A percentile compares a stretch with the other conserved stretches of the same genome.
Evolutionary conservation across 2,329 filamentous ascomycete genomes (phyloP).

Genomic region (Colletotrichum eremochloae): DNA sequence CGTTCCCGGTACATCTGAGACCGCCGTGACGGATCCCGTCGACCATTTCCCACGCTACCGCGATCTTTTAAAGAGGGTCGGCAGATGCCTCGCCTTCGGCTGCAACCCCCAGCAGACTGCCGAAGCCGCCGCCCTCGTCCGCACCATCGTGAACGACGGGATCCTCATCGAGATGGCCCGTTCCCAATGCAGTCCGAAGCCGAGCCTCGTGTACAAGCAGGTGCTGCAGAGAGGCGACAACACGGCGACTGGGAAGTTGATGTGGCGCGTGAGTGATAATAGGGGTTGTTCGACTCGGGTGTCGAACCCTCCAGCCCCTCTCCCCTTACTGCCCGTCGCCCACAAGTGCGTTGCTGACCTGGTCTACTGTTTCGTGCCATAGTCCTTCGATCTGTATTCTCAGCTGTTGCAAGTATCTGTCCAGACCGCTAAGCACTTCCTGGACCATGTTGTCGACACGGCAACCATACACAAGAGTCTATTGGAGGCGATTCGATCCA

Average conservation of each 20-base stretch:
- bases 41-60: too few relatives aligned
- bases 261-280: background rate
- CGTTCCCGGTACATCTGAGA: too few relatives aligned
- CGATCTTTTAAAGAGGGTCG: conserved; percentile 27
- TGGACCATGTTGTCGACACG: background rate
- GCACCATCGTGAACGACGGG: conserved; percentile 27
- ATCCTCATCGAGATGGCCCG: background rate
- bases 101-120: conserved; percentile 37
- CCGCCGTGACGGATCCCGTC: too few relatives aligned
- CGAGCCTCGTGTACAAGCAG: background rate
- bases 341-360: background rate
- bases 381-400: background rate
- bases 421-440: background rate
- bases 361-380: too few relatives aligned
- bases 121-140: conserved; percentile 34
- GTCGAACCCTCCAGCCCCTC: background rate
- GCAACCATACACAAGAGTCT: background rate
- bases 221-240: background rate
- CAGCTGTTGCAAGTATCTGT: conserved; percentile 1
- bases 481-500: background rate
- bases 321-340: too few relatives aligned
- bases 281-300: background rate
- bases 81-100: conserved; percentile 43
- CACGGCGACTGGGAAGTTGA: background rate
- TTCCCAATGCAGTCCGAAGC: too few relatives aligned